Conservation (phyloP, 768 basidiomycete genomes). For the Rhodotorula paludigena region DNA sequence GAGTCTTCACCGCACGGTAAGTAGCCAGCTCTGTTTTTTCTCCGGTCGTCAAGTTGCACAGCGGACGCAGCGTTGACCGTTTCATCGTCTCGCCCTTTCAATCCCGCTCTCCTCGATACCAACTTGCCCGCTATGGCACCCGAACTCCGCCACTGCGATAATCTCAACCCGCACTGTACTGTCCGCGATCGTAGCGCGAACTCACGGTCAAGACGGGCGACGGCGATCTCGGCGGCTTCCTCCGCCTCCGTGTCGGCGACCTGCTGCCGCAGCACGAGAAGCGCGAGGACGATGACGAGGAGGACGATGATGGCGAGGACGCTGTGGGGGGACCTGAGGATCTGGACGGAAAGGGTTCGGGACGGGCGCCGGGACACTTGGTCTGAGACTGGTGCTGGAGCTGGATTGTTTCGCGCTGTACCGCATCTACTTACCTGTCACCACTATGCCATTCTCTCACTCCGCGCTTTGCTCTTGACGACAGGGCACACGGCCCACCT, state of each 20-base stretch:
- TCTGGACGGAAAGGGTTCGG: too few species aligned
- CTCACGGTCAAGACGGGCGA: conserved; percentile 55
- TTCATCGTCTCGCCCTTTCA: not conserved
- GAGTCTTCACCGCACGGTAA: conserved; percentile 63
- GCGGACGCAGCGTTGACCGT: too few species aligned
- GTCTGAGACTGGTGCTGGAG: too few species aligned
- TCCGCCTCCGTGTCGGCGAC: conserved; percentile 27
- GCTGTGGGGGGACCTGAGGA: too few species aligned
- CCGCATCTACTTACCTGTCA: not conserved
- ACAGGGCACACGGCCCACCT: not conserved
- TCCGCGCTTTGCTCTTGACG: too few species aligned
- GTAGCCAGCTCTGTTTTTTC: not conserved
- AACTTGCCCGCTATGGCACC: too few species aligned
- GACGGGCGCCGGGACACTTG: too few species aligned
- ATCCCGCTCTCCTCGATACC: not conserved
- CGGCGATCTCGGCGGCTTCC: conserved; percentile 35
- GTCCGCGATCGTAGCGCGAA: too few species aligned
- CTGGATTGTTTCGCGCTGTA: too few species aligned
- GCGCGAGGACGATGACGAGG: conserved; percentile 23
- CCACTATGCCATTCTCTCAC: not conserved
- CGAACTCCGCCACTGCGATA: too few species aligned
- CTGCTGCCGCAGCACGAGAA: conserved; percentile 24
- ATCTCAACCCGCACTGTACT: not conserved
- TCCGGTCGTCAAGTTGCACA: too few species aligned
- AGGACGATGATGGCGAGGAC: not conserved